Conservation (phyloP, 352 stramenopile genomes). For the Chrysophaeum taylorii region DNA sequence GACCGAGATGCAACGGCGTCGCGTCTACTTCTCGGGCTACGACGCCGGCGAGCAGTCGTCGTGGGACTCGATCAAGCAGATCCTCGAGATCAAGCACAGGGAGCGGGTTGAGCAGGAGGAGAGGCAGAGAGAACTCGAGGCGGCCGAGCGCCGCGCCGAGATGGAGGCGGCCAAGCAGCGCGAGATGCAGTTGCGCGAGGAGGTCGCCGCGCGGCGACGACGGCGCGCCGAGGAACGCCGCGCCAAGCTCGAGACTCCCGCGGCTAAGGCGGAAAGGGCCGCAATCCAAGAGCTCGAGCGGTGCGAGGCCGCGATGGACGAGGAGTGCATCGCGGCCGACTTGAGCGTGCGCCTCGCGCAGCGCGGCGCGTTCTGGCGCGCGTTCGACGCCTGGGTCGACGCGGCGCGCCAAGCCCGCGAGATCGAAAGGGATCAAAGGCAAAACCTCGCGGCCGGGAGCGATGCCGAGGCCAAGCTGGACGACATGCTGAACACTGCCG, state of each 20-base stretch:
- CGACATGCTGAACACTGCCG: conserved; percentile 13
- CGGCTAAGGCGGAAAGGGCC: conserved; percentile 8
- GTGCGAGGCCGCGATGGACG: background rate
- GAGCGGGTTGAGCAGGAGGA: conserved; percentile 18
- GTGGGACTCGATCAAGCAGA: conserved; percentile 18
- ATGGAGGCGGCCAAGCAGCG: conserved; percentile 11
- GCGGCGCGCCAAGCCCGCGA: no score
- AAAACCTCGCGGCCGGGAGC: conserved; percentile 3
- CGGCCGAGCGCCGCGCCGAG: background rate
- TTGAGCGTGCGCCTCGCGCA: background rate
- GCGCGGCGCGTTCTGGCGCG: background rate
- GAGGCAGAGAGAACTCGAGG: background rate
- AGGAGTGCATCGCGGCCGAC: background rate
- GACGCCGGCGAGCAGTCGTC: conserved; percentile 14
- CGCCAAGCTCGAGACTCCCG: background rate
- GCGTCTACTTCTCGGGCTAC: conserved; percentile 20
- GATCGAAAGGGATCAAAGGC: background rate
- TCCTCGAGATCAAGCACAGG: conserved; percentile 20
- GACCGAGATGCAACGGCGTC: conserved; percentile 3
- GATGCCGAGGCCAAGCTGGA: conserved; percentile 17
- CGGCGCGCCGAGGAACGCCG: conserved; percentile 13
- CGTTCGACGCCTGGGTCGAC: background rate
- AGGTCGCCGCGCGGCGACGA: conserved; percentile 6
- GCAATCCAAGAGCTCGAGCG: background rate
- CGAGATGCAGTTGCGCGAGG: conserved; percentile 13